Evolutionary conservation across 192 early-diverging fungal species (phyloP).

Genomic region (Entomortierella beljakovae): DNA sequence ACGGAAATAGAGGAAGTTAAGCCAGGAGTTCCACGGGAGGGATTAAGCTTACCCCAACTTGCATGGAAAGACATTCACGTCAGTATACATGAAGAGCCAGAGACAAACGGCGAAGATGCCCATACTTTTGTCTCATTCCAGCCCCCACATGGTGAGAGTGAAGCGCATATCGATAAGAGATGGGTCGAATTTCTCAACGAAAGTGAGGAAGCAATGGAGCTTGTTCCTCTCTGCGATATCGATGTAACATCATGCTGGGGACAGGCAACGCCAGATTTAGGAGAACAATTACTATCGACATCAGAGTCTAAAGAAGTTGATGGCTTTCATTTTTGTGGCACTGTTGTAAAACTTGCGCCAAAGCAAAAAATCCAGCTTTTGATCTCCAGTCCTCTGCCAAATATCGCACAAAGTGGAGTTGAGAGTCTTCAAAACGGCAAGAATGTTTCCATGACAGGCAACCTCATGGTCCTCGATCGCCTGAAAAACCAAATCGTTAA

Average conservation of each 20-base stretch:
- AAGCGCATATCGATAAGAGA: slow-evolving; percentile 22
- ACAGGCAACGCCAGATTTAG: slow-evolving; percentile 10
- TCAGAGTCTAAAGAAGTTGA: slow-evolving; percentile 14
- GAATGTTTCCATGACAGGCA: slow-evolving; percentile 65
- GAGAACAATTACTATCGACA: background rate
- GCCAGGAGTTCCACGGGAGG: slow-evolving; percentile 32
- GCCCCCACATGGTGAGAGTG: slow-evolving; percentile 36
- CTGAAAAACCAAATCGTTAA: slow-evolving; percentile 63
- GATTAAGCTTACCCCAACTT: slow-evolving; percentile 27
- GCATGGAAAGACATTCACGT: slow-evolving; percentile 50
- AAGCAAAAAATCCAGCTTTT: slow-evolving; percentile 58
- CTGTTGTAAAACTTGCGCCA: slow-evolving; percentile 55
- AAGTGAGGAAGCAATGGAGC: slow-evolving; percentile 65
- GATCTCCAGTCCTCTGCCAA: slow-evolving; percentile 68
- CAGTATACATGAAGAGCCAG: slow-evolving; percentile 21
- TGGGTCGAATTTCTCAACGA: slow-evolving; percentile 59
- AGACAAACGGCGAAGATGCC: background rate
- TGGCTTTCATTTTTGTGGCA: slow-evolving; percentile 56
- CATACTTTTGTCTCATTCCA: slow-evolving; percentile 21
- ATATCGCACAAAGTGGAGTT: slow-evolving; percentile 41
- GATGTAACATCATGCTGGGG: slow-evolving; percentile 59
- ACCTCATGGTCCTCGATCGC: slow-evolving; percentile 70
- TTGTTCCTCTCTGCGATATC: slow-evolving; percentile 62
- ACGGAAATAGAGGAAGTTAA: slow-evolving; percentile 32
- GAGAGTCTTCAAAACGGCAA: slow-evolving; percentile 61